These are phyloP conservation scores for Funneliformis geosporum DNA, from an alignment of 192 early-diverging fungal genomes.

Conservation along the genomic window DNA sequence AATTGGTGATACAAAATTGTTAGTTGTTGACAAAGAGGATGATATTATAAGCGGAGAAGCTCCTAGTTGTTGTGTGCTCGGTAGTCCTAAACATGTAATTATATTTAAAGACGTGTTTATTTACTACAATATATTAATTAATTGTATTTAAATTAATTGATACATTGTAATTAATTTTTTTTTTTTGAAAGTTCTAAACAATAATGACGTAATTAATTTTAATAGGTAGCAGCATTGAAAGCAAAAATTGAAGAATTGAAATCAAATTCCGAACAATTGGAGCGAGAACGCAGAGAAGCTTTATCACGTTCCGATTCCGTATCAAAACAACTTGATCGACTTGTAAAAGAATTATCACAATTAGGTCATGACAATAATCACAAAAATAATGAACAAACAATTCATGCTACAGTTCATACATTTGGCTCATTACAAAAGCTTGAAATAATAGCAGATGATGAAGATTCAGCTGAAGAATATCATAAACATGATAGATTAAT, in stretches of 20 bases:
- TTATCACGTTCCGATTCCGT: constrained; percentile 21
- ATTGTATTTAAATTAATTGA: not conserved
- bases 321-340: constrained; percentile 24
- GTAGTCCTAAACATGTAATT: not conserved
- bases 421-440: constrained; percentile 28
- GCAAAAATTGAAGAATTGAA: constrained; percentile 30
- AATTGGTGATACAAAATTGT: not conserved
- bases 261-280: constrained; percentile 7
- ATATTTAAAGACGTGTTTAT: not conserved
- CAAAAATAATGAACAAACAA: constrained; percentile 9
- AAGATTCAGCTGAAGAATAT: constrained; percentile 18
- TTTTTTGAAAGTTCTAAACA: too few relatives aligned
- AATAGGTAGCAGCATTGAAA: constrained; percentile 31
- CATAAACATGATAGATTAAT: constrained; percentile 22
- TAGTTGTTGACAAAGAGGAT: not conserved
- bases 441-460: constrained; percentile 32
- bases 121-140: not conserved
- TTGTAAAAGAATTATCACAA: constrained; percentile 19
- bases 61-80: not conserved
- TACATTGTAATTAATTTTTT: too few relatives aligned
- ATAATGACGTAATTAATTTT: too few relatives aligned
- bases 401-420: constrained; percentile 32
- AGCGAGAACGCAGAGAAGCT: constrained; percentile 24
- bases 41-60: not conserved
- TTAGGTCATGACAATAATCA: not conserved